Evolutionary conservation across 2,329 filamentous ascomycete genomes (phyloP).

Genomic region (Arthroderma uncinatum): DNA sequence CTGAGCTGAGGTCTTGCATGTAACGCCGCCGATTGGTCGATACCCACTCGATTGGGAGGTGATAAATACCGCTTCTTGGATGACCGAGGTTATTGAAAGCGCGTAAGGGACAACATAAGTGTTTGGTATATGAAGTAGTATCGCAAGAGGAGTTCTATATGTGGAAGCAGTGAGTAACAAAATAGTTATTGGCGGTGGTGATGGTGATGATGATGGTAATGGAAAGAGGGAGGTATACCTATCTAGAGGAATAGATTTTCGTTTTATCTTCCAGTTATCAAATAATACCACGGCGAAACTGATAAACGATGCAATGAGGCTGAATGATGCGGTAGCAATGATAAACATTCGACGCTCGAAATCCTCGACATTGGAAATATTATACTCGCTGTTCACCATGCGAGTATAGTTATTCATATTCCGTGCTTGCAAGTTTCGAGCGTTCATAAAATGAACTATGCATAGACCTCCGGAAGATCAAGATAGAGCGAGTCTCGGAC

Average conservation of each 20-base stretch:
- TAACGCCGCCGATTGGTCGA: constrained; percentile 8
- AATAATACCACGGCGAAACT: constrained; percentile 13
- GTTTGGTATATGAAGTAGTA: constrained; percentile 11
- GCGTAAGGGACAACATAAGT: constrained; percentile 15
- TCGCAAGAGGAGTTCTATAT: background rate
- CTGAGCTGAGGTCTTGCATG: constrained; percentile 15
- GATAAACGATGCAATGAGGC: constrained; percentile 13
- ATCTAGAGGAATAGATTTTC: background rate
- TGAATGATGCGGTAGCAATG: constrained; percentile 16
- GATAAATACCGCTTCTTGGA: constrained; percentile 16
- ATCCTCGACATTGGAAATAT: constrained; percentile 12
- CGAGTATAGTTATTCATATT: background rate
- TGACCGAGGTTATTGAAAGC: constrained; percentile 14
- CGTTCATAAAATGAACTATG: background rate
- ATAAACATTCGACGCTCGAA: constrained; percentile 13
- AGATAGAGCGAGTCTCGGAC: background rate
- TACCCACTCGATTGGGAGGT: constrained; percentile 14
- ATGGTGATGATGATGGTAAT: background rate
- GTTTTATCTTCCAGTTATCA: constrained; percentile 13
- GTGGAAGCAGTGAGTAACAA: background rate
- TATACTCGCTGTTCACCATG: background rate
- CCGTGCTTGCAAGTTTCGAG: background rate
- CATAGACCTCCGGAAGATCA: background rate
- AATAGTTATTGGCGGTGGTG: background rate
- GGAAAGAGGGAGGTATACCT: no score